Evolutionary conservation across 495 filamentous ascomycete genomes (phyloP).

Genomic region (Mytilinidion resinicola): DNA sequence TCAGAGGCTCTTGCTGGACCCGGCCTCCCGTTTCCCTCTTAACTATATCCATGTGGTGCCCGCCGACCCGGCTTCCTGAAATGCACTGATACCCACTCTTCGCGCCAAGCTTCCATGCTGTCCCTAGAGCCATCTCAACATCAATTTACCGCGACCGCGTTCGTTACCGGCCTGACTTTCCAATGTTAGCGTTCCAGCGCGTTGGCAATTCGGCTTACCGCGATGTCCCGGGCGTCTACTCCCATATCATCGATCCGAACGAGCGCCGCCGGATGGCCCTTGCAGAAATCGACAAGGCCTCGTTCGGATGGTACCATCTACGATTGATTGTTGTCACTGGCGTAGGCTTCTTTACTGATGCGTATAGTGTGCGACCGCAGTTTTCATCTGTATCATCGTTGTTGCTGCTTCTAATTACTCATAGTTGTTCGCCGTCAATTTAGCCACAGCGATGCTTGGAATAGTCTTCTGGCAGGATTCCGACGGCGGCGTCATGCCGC

Average conservation of each 20-base stretch:
- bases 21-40: no score
- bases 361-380: constrained; percentile 53
- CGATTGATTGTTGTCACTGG: constrained; percentile 70
- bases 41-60: no score
- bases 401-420: neutral
- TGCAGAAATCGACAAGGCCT: constrained; percentile 71
- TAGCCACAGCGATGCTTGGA: constrained; percentile 54
- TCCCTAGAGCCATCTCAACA: no score
- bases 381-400: neutral
- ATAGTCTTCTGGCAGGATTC: constrained; percentile 63
- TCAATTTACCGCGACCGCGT: no score
- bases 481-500: constrained; percentile 46
- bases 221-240: constrained; percentile 26
- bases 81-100: no score
- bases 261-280: constrained; percentile 69
- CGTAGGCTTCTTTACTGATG: constrained; percentile 79
- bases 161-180: neutral
- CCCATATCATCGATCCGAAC: constrained; percentile 62
- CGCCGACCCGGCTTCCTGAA: no score
- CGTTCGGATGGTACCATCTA: constrained; percentile 73
- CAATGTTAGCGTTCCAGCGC: constrained; percentile 20
- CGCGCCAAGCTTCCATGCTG: no score
- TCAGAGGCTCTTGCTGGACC: no score
- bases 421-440: constrained; percentile 64
- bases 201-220: constrained; percentile 23